Evolutionary conservation across 2,329 filamentous ascomycete genomes (phyloP), one percentile per base, ranked within the genome.

Genomic region (Curvularia sp.): DNA sequence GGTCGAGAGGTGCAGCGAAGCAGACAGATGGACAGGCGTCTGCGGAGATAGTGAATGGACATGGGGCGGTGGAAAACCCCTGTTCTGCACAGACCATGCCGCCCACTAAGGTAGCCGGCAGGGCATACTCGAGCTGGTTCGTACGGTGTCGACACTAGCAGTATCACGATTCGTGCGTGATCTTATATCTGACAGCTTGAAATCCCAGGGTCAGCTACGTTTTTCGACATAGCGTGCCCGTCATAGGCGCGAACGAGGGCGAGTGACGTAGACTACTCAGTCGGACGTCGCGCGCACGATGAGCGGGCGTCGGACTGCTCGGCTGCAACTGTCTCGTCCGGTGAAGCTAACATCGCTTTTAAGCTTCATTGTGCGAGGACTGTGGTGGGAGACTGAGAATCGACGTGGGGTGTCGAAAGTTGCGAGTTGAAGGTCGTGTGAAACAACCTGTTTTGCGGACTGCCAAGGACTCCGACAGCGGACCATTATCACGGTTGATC

Each of bases 141-240:
- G 60, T 68, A 64, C 61, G 59, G 58, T 55, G 59, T 57, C 54
- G 57, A 53, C 59, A 31, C 50, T 47, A 55, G 61, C 50, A 56
- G 61, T 52, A 56, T 53, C 53, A 57, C 61, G 58, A 67, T 69
- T 60, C 61, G 55, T 58, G 61, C 60, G 59, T 55, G 55, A 61
- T 61, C 64, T 46, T 59, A 64, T 55, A 69, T 74, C 65, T 73
- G 65, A 72, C 65, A 64, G 58, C 55, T 55, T 61, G 61, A 55
- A 58, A 58, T 12, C 33, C 61, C 58, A 58, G 61, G 50, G 58
- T 67, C 60, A 72, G 73, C 71, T 69, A 73, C 60, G 57, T 22
- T 50, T 64, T 58, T 59, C 64, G 70, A 64, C 65, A 68, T 69
- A 60, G 67, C 64, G 58, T 59, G 54, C 53, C 49, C 58, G 61